Evolutionary conservation across 192 early-diverging fungal genomes (phyloP).

Genomic region (Coemansia sp.): DNA sequence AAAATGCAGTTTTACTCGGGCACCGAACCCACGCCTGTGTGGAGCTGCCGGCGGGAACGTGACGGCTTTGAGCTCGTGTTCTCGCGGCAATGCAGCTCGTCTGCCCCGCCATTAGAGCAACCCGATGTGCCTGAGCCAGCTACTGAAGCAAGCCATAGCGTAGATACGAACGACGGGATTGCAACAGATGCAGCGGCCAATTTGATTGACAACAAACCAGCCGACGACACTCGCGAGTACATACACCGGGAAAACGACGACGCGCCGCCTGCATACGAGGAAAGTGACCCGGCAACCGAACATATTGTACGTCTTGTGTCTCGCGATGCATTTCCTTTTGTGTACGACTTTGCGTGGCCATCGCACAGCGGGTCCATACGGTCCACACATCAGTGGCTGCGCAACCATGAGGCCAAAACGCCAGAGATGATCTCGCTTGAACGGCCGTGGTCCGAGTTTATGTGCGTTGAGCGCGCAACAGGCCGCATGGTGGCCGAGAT

Average conservation of each 20-base stretch:
- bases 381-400: slow-evolving; percentile 25
- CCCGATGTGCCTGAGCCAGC: not conserved
- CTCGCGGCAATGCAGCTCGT: slow-evolving; percentile 10
- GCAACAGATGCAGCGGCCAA: slow-evolving; percentile 11
- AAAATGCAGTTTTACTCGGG: slow-evolving; percentile 5
- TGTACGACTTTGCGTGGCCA: slow-evolving; percentile 27
- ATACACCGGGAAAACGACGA: slow-evolving; percentile 22
- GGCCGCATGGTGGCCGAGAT: slow-evolving; percentile 37
- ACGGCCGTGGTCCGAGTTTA: slow-evolving; percentile 24
- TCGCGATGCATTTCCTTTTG: slow-evolving; percentile 21
- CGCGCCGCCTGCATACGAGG: slow-evolving; percentile 46
- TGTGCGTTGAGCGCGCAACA: slow-evolving; percentile 28
- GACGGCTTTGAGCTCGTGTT: slow-evolving; percentile 40
- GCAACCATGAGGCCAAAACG: slow-evolving; percentile 29
- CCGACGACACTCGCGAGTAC: slow-evolving; percentile 19
- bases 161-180: slow-evolving; percentile 4
- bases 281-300: slow-evolving; percentile 10
- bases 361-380: not conserved
- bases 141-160: too few relatives aligned
- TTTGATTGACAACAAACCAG: slow-evolving; percentile 30
- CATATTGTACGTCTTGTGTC: slow-evolving; percentile 18
- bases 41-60: slow-evolving; percentile 27
- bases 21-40: slow-evolving; percentile 8
- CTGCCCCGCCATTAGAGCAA: not conserved
- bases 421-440: slow-evolving; percentile 5